phyloP scores from a whole-genome alignment of 441 rosid genomes.

The Sinapis alba region DNA sequence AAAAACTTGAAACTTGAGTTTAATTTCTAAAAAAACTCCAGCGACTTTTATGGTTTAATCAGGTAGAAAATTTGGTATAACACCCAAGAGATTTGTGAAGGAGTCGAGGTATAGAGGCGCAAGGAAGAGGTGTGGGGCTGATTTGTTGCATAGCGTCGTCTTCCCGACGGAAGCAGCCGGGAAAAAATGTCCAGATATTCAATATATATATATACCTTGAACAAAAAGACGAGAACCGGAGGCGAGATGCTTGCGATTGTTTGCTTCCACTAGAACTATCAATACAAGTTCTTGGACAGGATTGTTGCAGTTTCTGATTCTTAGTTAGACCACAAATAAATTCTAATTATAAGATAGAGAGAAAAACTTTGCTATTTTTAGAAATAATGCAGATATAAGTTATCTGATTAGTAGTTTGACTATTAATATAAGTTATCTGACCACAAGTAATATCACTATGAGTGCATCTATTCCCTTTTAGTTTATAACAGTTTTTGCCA shows the following conservation, averaged over 20 bases:
- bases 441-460: neutral
- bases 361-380: conserved; percentile 28
- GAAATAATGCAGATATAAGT: neutral
- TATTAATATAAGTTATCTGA: neutral
- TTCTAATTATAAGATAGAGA: neutral
- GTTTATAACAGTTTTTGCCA: neutral
- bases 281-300: conserved; percentile 10
- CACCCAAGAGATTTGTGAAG: too few relatives aligned
- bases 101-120: too few relatives aligned
- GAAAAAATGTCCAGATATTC: too few relatives aligned
- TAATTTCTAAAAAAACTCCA: too few relatives aligned
- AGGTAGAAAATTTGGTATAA: too few relatives aligned
- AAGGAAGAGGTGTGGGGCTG: too few relatives aligned
- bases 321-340: conserved; percentile 36
- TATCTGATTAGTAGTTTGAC: conserved; percentile 3
- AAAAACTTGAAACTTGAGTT: too few relatives aligned
- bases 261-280: conserved; percentile 17
- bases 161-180: too few relatives aligned
- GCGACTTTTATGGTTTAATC: too few relatives aligned
- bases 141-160: too few relatives aligned
- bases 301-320: conserved; percentile 21
- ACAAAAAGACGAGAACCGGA: too few relatives aligned
- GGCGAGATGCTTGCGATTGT: neutral
- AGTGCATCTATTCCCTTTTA: neutral
- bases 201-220: too few relatives aligned